Evolutionary conservation across 2,329 filamentous ascomycete species (phyloP).

Genomic region (Clarireedia homoeocarpa): DNA sequence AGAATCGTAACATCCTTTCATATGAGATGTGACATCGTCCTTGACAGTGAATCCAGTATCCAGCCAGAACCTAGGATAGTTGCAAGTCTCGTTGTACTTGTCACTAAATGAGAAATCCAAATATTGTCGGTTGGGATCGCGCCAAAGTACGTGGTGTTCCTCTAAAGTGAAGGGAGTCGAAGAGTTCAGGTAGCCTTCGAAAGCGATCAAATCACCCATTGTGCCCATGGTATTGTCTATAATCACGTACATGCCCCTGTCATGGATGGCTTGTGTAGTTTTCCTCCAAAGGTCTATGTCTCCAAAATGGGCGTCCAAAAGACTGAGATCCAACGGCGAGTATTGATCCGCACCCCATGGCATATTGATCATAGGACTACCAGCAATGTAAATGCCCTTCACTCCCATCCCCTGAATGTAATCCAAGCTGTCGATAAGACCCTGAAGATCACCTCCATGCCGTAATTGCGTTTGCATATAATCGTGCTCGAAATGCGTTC

Average conservation of each 20-base stretch:
- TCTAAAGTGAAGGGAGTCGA: slow-evolving; percentile 43
- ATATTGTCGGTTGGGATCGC: slow-evolving; percentile 43
- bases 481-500: slow-evolving; percentile 53
- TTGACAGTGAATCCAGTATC: slow-evolving; percentile 39
- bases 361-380: slow-evolving; percentile 55
- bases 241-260: slow-evolving; percentile 55
- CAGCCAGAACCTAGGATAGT: slow-evolving; percentile 55
- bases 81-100: slow-evolving; percentile 45
- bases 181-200: slow-evolving; percentile 50
- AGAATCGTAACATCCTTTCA: slow-evolving; percentile 51
- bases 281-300: slow-evolving; percentile 49
- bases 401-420: slow-evolving; percentile 59
- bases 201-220: slow-evolving; percentile 55
- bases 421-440: slow-evolving; percentile 51
- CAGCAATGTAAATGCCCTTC: slow-evolving; percentile 47
- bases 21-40: slow-evolving; percentile 37
- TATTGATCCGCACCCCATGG: slow-evolving; percentile 58
- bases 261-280: slow-evolving; percentile 52
- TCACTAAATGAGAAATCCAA: slow-evolving; percentile 49
- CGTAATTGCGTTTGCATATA: slow-evolving; percentile 52
- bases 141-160: slow-evolving; percentile 53
- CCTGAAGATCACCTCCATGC: slow-evolving; percentile 52
- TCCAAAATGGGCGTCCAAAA: slow-evolving; percentile 56
- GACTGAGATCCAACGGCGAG: slow-evolving; percentile 51
- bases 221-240: slow-evolving; percentile 55